A percentile compares a stretch with the other conserved stretches of the same genome.
Evolutionary conservation across 768 basidiomycete genomes (phyloP).

Genomic region (Lactarius pseudohatsudake): DNA sequence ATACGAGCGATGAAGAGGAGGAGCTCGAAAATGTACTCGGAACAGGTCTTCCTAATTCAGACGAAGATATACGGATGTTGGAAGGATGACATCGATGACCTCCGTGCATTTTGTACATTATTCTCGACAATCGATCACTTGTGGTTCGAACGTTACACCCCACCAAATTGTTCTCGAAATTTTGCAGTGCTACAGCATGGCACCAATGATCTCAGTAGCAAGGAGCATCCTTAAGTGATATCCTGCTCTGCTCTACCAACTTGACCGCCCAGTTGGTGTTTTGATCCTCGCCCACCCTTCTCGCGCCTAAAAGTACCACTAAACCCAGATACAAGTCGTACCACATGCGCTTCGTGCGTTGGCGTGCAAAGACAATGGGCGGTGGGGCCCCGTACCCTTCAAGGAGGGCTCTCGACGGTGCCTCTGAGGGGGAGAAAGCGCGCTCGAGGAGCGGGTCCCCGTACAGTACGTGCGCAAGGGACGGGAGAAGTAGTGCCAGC

Average conservation of each 20-base stretch:
- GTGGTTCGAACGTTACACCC: neutral
- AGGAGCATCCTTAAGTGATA: slow-evolving; percentile 50
- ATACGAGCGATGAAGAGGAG: slow-evolving; percentile 30
- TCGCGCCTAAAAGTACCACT: slow-evolving; percentile 47
- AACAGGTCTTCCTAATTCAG: slow-evolving; percentile 25
- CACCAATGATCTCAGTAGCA: slow-evolving; percentile 39
- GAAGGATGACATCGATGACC: slow-evolving; percentile 21
- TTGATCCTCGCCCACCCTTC: slow-evolving; percentile 34
- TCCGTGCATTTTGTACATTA: neutral
- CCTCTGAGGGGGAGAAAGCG: slow-evolving; percentile 46
- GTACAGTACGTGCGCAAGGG: slow-evolving; percentile 57
- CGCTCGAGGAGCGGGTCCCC: slow-evolving; percentile 75
- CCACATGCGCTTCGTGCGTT: slow-evolving; percentile 76
- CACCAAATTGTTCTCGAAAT: neutral
- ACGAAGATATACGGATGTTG: slow-evolving; percentile 27
- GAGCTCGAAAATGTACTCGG: slow-evolving; percentile 30
- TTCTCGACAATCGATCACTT: neutral
- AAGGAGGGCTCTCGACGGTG: slow-evolving; percentile 42
- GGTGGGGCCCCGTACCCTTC: slow-evolving; percentile 60
- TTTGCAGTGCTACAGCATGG: neutral
- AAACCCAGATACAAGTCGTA: slow-evolving; percentile 66
- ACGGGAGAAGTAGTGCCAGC: slow-evolving; percentile 42
- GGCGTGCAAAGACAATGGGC: slow-evolving; percentile 57
- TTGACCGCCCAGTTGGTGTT: slow-evolving; percentile 43
- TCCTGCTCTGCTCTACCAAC: slow-evolving; percentile 36